A percentile compares a stretch with the other conserved stretches of the same genome.
Evolutionary conservation across 352 stramenopile genomes (phyloP).

Genomic region (Phytophthora gonapodyides): DNA sequence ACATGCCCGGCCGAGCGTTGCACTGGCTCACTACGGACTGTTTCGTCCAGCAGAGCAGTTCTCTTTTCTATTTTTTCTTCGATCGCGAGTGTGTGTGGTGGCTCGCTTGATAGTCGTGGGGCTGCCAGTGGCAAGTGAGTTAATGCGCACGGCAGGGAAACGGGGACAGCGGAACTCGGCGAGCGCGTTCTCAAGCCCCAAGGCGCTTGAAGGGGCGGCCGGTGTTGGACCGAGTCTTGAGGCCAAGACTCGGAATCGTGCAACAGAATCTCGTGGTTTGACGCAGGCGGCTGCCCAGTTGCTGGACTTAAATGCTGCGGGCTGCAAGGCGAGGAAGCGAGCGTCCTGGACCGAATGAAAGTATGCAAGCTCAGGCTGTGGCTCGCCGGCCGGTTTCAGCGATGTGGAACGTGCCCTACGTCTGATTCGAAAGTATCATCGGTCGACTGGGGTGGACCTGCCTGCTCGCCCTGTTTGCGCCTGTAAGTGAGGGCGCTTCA

Average conservation of each 20-base stretch:
- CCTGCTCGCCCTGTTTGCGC: no score
- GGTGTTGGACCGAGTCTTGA: background rate
- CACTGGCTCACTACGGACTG: slow-evolving; percentile 37
- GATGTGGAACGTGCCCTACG: background rate
- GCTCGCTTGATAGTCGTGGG: background rate
- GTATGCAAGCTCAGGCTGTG: background rate
- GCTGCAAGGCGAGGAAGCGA: slow-evolving; percentile 2
- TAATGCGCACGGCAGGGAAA: slow-evolving; percentile 2
- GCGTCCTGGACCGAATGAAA: slow-evolving; percentile 5
- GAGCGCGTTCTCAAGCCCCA: slow-evolving; percentile 15
- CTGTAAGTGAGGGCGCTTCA: no score
- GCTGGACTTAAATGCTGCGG: slow-evolving; percentile 29
- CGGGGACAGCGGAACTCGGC: slow-evolving; percentile 11
- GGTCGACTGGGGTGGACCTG: background rate
- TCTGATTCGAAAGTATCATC: slow-evolving; percentile 9
- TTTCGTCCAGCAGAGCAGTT: slow-evolving; percentile 36
- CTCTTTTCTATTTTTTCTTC: slow-evolving; percentile 35
- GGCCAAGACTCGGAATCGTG: slow-evolving; percentile 3
- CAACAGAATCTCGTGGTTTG: slow-evolving; percentile 1
- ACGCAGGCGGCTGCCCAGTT: background rate
- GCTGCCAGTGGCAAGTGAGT: slow-evolving; percentile 5
- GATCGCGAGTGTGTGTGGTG: slow-evolving; percentile 1
- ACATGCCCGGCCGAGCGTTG: slow-evolving; percentile 28
- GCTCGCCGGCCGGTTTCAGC: background rate
- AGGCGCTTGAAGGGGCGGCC: background rate